phyloP scores from a whole-genome alignment of 768 basidiomycete genomes.

The Xerocomellus dryophilus region DNA sequence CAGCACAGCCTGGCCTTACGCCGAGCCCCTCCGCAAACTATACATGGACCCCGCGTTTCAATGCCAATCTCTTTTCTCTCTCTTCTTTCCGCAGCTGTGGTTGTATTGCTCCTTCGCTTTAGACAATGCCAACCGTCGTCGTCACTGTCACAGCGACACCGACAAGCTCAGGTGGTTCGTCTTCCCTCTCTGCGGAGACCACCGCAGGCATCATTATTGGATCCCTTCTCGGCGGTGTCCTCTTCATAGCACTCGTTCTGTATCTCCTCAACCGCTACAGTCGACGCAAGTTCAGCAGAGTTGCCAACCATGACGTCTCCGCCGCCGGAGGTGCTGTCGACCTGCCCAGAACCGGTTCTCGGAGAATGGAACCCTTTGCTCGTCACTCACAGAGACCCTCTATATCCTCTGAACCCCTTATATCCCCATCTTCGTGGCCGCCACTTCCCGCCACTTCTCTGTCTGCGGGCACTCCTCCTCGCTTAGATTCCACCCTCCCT shows the following conservation, averaged over 20 bases:
- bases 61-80: not conserved
- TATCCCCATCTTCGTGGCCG: constrained; percentile 10
- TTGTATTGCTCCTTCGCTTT: not conserved
- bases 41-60: not conserved
- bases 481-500: constrained; percentile 1
- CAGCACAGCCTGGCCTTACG: constrained; percentile 5
- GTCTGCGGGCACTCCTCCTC: not conserved
- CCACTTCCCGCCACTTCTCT: constrained; percentile 6
- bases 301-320: constrained; percentile 11
- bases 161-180: not conserved
- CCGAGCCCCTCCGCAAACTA: not conserved
- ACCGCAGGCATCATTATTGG: constrained; percentile 26
- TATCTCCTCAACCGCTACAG: constrained; percentile 12
- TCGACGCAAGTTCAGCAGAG: constrained; percentile 14
- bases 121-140: constrained; percentile 14
- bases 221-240: constrained; percentile 7
- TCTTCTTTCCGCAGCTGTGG: not conserved
- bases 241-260: constrained; percentile 12
- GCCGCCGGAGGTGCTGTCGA: not conserved
- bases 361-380: not conserved
- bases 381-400: constrained; percentile 17
- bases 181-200: constrained; percentile 6
- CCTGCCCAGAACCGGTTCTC: not conserved
- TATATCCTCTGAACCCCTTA: constrained; percentile 24
- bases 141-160: constrained; percentile 6